These are phyloP conservation scores for Sphaerostilbella broomeana DNA, from an alignment of 2,329 filamentous ascomycete genomes.

Conservation along the genomic window DNA sequence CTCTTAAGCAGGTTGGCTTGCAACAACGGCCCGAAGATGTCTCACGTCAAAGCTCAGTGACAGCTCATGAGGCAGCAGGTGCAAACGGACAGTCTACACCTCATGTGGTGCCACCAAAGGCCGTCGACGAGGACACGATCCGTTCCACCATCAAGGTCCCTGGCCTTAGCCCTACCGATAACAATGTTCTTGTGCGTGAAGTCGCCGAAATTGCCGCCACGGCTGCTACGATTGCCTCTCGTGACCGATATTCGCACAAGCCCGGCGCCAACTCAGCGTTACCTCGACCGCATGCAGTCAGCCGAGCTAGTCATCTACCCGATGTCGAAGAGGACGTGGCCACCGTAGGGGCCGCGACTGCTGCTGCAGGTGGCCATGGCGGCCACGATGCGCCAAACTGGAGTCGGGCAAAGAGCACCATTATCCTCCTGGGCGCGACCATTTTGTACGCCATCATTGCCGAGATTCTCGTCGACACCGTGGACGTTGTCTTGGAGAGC, in stretches of 20 bases:
- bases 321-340: slow-evolving; percentile 41
- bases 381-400: slow-evolving; percentile 99
- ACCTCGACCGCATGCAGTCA: slow-evolving; percentile 26
- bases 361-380: slow-evolving; percentile 42
- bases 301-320: slow-evolving; percentile 33
- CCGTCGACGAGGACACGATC: slow-evolving; percentile 35
- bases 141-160: slow-evolving; percentile 49
- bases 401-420: slow-evolving; percentile 82
- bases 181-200: slow-evolving; percentile 71
- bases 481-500: slow-evolving; percentile 89
- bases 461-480: slow-evolving; percentile 93
- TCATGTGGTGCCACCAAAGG: slow-evolving; percentile 73
- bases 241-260: slow-evolving; percentile 51
- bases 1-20: slow-evolving; percentile 75
- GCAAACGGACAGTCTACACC: slow-evolving; percentile 47
- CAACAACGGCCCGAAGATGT: slow-evolving; percentile 44
- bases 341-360: slow-evolving; percentile 27
- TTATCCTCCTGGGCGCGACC: slow-evolving; percentile 84
- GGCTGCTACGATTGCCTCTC: slow-evolving; percentile 77
- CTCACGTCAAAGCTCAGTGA: slow-evolving; percentile 32
- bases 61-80: slow-evolving; percentile 25
- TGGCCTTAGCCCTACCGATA: slow-evolving; percentile 75
- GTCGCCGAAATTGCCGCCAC: slow-evolving; percentile 93
- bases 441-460: slow-evolving; percentile 93
- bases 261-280: slow-evolving; percentile 20